Conservation (phyloP, 1,284 basidiomycete genomes). For the Cutaneotrichosporon sp. region DNA sequence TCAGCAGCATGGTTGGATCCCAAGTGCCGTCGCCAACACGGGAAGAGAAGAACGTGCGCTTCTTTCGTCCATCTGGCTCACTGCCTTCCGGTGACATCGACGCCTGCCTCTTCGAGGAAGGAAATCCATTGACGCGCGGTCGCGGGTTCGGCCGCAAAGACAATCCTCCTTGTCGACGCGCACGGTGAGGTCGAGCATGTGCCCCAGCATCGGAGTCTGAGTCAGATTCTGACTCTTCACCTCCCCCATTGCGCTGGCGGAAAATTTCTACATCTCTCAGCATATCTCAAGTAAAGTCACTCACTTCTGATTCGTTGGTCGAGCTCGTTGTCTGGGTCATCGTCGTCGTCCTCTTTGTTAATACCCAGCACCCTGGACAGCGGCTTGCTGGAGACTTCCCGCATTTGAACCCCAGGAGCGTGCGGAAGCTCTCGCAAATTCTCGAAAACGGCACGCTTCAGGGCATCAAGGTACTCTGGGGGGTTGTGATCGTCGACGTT, state of each 20-base stretch:
- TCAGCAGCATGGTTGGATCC: slow-evolving; percentile 18
- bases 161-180: slow-evolving; percentile 24
- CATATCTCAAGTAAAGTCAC: slow-evolving; percentile 2
- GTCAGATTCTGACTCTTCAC: slow-evolving; percentile 23
- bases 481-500: slow-evolving; percentile 95
- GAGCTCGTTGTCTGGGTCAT: slow-evolving; percentile 47
- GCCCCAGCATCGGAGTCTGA: slow-evolving; percentile 26
- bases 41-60: slow-evolving; percentile 23
- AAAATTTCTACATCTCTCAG: slow-evolving; percentile 22
- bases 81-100: slow-evolving; percentile 14
- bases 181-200: slow-evolving; percentile 20
- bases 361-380: slow-evolving; percentile 41
- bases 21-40: slow-evolving; percentile 17
- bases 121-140: slow-evolving; percentile 20
- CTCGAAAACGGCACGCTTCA: slow-evolving; percentile 68
- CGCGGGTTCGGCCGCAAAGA: slow-evolving; percentile 21
- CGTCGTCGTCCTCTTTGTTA: slow-evolving; percentile 37
- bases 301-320: slow-evolving; percentile 44
- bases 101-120: slow-evolving; percentile 15
- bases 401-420: slow-evolving; percentile 83
- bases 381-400: slow-evolving; percentile 62
- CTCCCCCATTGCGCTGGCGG: slow-evolving; percentile 18
- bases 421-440: slow-evolving; percentile 71
- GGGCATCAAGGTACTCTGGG: slow-evolving; percentile 73
- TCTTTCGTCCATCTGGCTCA: slow-evolving; percentile 17